phyloP scores from a whole-genome alignment of 2,329 filamentous ascomycete species.

The Metarhizium sp. region DNA sequence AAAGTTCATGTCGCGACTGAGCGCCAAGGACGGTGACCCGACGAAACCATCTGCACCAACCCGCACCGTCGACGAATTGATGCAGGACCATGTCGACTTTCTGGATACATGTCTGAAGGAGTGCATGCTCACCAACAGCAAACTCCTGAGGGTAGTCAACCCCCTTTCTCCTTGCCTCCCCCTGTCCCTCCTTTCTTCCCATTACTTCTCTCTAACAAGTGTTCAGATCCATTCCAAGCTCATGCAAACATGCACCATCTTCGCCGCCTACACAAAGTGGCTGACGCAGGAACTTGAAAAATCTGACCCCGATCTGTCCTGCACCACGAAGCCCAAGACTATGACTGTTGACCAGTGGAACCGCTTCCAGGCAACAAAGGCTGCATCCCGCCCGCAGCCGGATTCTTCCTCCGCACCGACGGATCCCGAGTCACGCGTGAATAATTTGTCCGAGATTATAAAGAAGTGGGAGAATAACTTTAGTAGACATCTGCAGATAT shows the following conservation, averaged over 20 bases:
- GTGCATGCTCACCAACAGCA: constrained; percentile 97
- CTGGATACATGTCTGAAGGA: constrained; percentile 96
- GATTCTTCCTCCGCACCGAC: constrained; percentile 18
- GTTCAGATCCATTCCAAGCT: constrained; percentile 89
- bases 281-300: constrained; percentile 77
- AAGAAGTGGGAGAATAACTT: constrained; percentile 92
- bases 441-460: constrained; percentile 77
- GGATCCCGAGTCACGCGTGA: constrained; percentile 43
- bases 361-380: constrained; percentile 41
- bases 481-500: constrained; percentile 79
- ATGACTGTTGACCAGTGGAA: constrained; percentile 55
- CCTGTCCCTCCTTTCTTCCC: background rate
- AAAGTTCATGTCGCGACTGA: constrained; percentile 79
- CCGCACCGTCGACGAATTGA: constrained; percentile 88
- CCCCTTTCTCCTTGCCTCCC: background rate
- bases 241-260: constrained; percentile 91
- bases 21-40: constrained; percentile 41
- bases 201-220: background rate
- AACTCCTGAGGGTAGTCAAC: constrained; percentile 66
- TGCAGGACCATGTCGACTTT: constrained; percentile 99
- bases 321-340: constrained; percentile 45
- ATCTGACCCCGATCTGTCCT: constrained; percentile 68
- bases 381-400: constrained; percentile 16
- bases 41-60: constrained; percentile 16
- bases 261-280: constrained; percentile 81